Base-by-base conservation (phyloP, 352 stramenopile genomes). In the Phytophthora ohioensis region DNA sequence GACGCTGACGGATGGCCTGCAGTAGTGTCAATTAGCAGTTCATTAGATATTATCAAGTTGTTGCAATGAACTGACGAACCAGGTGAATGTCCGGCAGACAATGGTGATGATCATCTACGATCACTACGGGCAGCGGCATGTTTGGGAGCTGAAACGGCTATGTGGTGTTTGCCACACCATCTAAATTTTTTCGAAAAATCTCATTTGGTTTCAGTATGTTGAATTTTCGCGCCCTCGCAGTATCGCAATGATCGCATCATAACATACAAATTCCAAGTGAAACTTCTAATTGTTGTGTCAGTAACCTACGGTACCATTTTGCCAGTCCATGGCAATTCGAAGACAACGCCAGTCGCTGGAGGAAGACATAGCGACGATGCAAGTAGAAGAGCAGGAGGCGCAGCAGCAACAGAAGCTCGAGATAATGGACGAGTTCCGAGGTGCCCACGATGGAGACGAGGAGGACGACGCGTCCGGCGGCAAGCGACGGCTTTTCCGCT, bases 41-140 rank as follows among this genome's bases (percentile, higher is more conserved):
- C 1, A 27, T 27, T 27, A 12, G 15, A 6, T 42, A 21, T 15
- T n/a, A 15, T 6, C 21, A 10, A 30, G 34, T 12, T 32, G 7
- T 11, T 54, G 11, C 11, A 43, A 31, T 47, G 21, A 57, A 83
- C 30, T 15, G 3, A 65, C 43, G 21, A 43, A 84, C 88, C 53
- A 89, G 52, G 49, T 95, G 88, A 49, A 95, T 88, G 46, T 84
- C 87, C 1, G 77, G 75, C 17, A 95, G 78, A 21, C 90, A 83
- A 65, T 95, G 84, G 64, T 95, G 85, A 61, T 95, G 88, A 67
- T 95, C 88, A 59, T 94, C 87, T 12, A 88, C 86, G 41, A 95
- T 45, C 8, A 92, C 73, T 8, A 91, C 86, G 6, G 62, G 61
- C 27, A 91, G 54, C 17, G 53, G 32, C 64, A 65, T 65, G 48